Percentiles rank a stretch among this genome's conserved stretches.
Conservation (phyloP, 768 basidiomycete species). For the Tricholoma furcatifolium region DNA sequence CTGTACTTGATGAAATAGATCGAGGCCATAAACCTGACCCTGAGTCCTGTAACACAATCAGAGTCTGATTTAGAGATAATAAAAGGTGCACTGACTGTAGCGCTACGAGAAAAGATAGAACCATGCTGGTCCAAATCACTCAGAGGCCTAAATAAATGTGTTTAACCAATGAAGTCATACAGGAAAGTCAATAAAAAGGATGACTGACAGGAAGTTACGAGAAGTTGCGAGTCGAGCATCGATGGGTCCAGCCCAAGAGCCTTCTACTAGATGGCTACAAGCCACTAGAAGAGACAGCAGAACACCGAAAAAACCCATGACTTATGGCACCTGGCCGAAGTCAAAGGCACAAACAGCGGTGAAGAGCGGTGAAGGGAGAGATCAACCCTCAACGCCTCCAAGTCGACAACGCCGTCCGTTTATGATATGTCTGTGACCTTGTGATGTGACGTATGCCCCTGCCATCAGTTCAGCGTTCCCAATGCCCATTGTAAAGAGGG, state of each 20-base stretch:
- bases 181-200: no score
- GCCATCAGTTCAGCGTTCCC: no score
- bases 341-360: slow-evolving; percentile 1
- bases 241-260: slow-evolving; percentile 12
- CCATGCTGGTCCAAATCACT: neutral
- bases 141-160: neutral
- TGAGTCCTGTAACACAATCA: neutral
- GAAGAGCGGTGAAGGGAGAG: slow-evolving; percentile 12
- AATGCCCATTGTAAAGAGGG: no score
- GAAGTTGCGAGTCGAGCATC: neutral
- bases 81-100: neutral
- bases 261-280: slow-evolving; percentile 4
- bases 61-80: neutral
- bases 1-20: slow-evolving; percentile 1
- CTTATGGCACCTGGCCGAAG: slow-evolving; percentile 11
- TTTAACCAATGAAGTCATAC: neutral
- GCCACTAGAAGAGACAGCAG: slow-evolving; percentile 10
- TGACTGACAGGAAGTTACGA: slow-evolving; percentile 4
- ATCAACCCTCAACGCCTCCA: slow-evolving; percentile 12
- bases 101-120: no score
- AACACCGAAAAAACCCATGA: slow-evolving; percentile 1
- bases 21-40: slow-evolving; percentile 3
- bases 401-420: neutral
- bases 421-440: neutral
- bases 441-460: slow-evolving; percentile 6